phyloP scores from a whole-genome alignment of 208 protist species.

The Leishmania turanica region DNA sequence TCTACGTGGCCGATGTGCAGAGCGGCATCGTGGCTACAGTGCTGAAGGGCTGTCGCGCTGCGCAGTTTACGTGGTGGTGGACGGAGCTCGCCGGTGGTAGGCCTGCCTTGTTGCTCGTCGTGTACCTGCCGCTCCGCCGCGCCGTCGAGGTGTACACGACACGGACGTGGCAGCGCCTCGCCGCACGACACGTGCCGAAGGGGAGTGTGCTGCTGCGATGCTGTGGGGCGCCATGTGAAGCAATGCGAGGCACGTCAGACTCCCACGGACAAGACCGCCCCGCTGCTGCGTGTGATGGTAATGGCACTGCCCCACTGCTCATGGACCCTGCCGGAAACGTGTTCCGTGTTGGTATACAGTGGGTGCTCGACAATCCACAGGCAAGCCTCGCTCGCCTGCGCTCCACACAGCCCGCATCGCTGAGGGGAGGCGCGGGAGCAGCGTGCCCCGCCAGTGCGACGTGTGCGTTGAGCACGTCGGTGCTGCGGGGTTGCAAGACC shows the following conservation, averaged over 20 bases:
- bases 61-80: slow-evolving; percentile 75
- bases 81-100: slow-evolving; percentile 27
- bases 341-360: slow-evolving; percentile 10
- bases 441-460: neutral
- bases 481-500: slow-evolving; percentile 33
- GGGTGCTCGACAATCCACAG: neutral
- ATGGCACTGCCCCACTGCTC: slow-evolving; percentile 15
- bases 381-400: neutral
- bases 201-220: slow-evolving; percentile 54
- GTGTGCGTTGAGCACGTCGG: slow-evolving; percentile 5
- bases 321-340: slow-evolving; percentile 28
- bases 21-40: slow-evolving; percentile 52
- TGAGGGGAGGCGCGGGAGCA: neutral
- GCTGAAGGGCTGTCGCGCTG: slow-evolving; percentile 73
- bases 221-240: slow-evolving; percentile 15
- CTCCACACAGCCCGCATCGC: neutral
- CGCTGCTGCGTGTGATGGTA: neutral
- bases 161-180: slow-evolving; percentile 53
- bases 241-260: no score
- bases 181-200: slow-evolving; percentile 58
- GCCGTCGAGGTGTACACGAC: slow-evolving; percentile 75
- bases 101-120: slow-evolving; percentile 56
- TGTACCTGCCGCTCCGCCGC: slow-evolving; percentile 73
- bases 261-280: neutral
- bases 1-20: slow-evolving; percentile 71